phyloP scores from a whole-genome alignment of 2,329 filamentous ascomycete species.

The Zymoseptoria passerinii region DNA sequence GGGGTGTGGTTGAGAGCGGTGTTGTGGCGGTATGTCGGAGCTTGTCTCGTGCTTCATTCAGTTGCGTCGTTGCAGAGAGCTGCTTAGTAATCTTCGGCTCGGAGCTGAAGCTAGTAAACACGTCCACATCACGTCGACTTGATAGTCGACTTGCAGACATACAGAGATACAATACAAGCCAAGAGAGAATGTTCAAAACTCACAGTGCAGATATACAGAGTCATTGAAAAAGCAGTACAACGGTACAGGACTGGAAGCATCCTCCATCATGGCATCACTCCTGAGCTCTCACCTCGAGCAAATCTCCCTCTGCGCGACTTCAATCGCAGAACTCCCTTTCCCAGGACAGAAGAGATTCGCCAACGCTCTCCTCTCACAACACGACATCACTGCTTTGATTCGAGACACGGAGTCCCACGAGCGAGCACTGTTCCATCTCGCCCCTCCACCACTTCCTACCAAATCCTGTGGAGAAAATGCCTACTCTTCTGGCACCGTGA shows the following conservation, averaged over 20 bases:
- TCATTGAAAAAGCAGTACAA: background rate
- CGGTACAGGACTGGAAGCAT: background rate
- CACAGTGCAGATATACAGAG: background rate
- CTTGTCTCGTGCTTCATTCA: slow-evolving; percentile 10
- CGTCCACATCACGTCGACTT: slow-evolving; percentile 4
- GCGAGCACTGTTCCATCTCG: slow-evolving; percentile 86
- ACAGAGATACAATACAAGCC: background rate
- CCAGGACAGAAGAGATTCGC: slow-evolving; percentile 90
- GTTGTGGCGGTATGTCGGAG: background rate
- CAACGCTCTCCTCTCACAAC: slow-evolving; percentile 71
- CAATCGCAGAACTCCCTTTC: slow-evolving; percentile 51
- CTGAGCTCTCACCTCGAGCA: slow-evolving; percentile 44
- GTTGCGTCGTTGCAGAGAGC: slow-evolving; percentile 8
- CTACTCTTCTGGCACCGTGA: slow-evolving; percentile 7
- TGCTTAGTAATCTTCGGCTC: background rate
- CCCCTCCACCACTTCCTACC: slow-evolving; percentile 51
- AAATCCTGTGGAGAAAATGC: slow-evolving; percentile 39
- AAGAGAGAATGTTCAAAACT: background rate
- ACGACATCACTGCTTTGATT: slow-evolving; percentile 90
- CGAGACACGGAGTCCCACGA: slow-evolving; percentile 93
- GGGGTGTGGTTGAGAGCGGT: slow-evolving; percentile 6
- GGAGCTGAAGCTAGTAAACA: background rate
- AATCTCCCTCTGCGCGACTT: slow-evolving; percentile 41
- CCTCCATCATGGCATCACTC: slow-evolving; percentile 28
- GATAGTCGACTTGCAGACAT: background rate